phyloP scores from a whole-genome alignment of 1,284 basidiomycete species.

The Boletus holoroseus region DNA sequence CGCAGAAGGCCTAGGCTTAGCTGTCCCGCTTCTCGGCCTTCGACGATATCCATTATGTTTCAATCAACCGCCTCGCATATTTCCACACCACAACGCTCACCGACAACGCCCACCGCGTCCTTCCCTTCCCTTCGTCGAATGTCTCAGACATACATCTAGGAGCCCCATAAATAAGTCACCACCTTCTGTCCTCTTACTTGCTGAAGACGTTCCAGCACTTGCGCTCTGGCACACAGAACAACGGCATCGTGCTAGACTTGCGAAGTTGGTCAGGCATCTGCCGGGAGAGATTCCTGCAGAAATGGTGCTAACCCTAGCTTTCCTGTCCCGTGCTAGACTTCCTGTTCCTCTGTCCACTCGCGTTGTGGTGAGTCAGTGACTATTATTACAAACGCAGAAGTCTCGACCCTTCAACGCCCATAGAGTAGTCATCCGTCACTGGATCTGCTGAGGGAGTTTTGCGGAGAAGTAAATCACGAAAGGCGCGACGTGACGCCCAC shows the following conservation, averaged over 20 bases:
- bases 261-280: slow-evolving; percentile 39
- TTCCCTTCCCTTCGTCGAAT: slow-evolving; percentile 13
- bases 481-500: neutral
- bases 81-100: neutral
- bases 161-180: slow-evolving; percentile 15
- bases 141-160: slow-evolving; percentile 8
- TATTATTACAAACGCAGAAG: slow-evolving; percentile 16
- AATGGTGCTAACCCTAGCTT: slow-evolving; percentile 25
- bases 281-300: slow-evolving; percentile 40
- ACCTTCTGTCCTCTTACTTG: slow-evolving; percentile 14
- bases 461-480: slow-evolving; percentile 14
- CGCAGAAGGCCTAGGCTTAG: too few species aligned
- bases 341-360: neutral
- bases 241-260: slow-evolving; percentile 32
- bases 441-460: neutral
- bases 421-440: neutral
- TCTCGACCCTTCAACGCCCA: slow-evolving; percentile 10
- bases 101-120: slow-evolving; percentile 5
- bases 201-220: slow-evolving; percentile 5
- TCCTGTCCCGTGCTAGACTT: neutral
- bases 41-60: slow-evolving; percentile 1
- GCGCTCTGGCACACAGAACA: slow-evolving; percentile 20
- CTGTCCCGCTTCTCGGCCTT: neutral
- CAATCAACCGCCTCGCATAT: slow-evolving; percentile 1
- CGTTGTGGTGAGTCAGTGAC: neutral